Evolutionary conservation across 2,329 filamentous ascomycete genomes (phyloP).

Genomic region (Aureobasidium sp.): DNA sequence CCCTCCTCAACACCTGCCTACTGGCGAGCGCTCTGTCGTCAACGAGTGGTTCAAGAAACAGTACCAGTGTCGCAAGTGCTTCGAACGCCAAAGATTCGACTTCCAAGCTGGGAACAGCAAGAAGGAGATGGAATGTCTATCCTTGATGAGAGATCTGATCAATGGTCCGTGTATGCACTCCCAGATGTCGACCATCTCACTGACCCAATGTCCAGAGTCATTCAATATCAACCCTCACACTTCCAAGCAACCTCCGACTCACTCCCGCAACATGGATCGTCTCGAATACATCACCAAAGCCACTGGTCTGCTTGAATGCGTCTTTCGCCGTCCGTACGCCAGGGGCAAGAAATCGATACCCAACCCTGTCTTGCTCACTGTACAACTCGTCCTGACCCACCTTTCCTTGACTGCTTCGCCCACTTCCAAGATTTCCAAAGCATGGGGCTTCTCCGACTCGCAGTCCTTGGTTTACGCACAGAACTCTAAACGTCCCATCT

Average conservation of each 20-base stretch:
- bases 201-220: constrained; percentile 24
- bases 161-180: constrained; percentile 31
- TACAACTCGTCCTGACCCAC: constrained; percentile 28
- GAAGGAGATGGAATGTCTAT: constrained; percentile 31
- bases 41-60: constrained; percentile 29
- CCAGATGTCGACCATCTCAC: not conserved
- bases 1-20: constrained; percentile 12
- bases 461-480: constrained; percentile 41
- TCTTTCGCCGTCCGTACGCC: not conserved
- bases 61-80: constrained; percentile 30
- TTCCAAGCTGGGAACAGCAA: constrained; percentile 24
- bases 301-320: constrained; percentile 18
- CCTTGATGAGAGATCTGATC: constrained; percentile 37
- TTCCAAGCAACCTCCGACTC: constrained; percentile 9
- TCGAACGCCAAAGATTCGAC: constrained; percentile 23
- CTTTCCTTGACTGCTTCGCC: constrained; percentile 6
- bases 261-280: constrained; percentile 28
- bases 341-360: not conserved
- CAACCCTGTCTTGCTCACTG: constrained; percentile 18
- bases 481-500: constrained; percentile 33
- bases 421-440: not conserved
- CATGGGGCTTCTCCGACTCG: constrained; percentile 36
- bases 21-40: constrained; percentile 16
- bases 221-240: constrained; percentile 25
- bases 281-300: constrained; percentile 29